Percentiles rank a stretch among this genome's conserved stretches.
These are phyloP conservation scores for Teunomyces tritomae DNA, from an alignment of 805 yeast species.

Conservation along the genomic window DNA sequence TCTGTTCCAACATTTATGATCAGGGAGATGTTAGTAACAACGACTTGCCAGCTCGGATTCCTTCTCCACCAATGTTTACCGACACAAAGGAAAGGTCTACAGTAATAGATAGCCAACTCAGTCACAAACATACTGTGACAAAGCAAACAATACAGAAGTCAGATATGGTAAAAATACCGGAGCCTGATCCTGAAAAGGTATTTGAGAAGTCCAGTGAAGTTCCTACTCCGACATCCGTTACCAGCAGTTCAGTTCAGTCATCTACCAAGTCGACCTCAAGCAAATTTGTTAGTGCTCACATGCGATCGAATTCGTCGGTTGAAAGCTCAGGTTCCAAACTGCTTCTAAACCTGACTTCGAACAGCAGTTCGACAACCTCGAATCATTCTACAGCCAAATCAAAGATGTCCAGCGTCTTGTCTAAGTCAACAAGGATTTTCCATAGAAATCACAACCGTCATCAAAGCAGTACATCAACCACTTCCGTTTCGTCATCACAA, in stretches of 20 bases:
- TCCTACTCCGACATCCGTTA: not conserved
- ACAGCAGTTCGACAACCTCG: not conserved
- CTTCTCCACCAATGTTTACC: constrained; percentile 19
- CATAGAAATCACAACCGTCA: constrained; percentile 20
- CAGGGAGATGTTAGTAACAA: constrained; percentile 3
- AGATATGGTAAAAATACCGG: not conserved
- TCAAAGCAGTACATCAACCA: not conserved
- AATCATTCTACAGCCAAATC: constrained; percentile 1
- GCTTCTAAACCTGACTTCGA: constrained; percentile 2
- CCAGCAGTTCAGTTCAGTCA: not conserved
- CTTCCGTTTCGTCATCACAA: not conserved
- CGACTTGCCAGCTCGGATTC: constrained; percentile 11
- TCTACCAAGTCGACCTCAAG: not conserved
- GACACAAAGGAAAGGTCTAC: constrained; percentile 7
- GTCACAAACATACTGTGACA: not conserved
- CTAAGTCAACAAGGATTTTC: constrained; percentile 26
- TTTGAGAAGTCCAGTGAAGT: constrained; percentile 5
- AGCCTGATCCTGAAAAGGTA: not conserved
- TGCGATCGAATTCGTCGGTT: not conserved
- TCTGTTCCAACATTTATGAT: constrained; percentile 24
- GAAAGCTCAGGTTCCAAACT: not conserved
- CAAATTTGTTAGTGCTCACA: not conserved
- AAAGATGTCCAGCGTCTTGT: constrained; percentile 22
- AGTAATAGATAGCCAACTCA: not conserved
- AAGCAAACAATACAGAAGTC: not conserved